Evolutionary conservation across 768 basidiomycete species (phyloP).

Genomic region (Phanerochaete sordida): DNA sequence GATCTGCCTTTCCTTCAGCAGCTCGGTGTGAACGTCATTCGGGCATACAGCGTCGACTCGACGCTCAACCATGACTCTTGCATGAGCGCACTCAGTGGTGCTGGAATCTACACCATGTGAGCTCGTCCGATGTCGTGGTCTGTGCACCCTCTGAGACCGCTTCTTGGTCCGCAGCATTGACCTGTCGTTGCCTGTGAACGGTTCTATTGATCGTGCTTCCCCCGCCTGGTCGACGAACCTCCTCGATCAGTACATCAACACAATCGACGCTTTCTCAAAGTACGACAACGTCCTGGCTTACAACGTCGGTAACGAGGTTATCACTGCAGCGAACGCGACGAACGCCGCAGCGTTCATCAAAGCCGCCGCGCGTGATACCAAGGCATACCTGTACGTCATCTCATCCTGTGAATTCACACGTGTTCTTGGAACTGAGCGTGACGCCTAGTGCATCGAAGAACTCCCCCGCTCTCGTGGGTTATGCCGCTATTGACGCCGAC

Average conservation of each 20-base stretch:
- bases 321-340: slow-evolving; percentile 49
- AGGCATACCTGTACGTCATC: slow-evolving; percentile 69
- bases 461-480: slow-evolving; percentile 71
- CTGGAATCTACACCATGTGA: slow-evolving; percentile 88
- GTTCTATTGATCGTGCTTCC: slow-evolving; percentile 69
- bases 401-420: not conserved
- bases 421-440: slow-evolving; percentile 6
- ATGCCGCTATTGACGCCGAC: slow-evolving; percentile 79
- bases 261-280: slow-evolving; percentile 75
- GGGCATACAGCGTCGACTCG: slow-evolving; percentile 85
- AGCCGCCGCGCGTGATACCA: slow-evolving; percentile 86
- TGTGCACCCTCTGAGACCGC: not conserved
- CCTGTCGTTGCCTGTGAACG: slow-evolving; percentile 79
- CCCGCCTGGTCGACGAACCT: slow-evolving; percentile 83
- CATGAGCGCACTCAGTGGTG: slow-evolving; percentile 71
- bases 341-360: slow-evolving; percentile 77
- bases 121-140: slow-evolving; percentile 23
- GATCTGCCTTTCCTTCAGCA: slow-evolving; percentile 77
- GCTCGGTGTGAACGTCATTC: slow-evolving; percentile 77
- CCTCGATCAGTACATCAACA: slow-evolving; percentile 72
- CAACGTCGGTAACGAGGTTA: slow-evolving; percentile 88
- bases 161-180: slow-evolving; percentile 62
- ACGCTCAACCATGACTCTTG: slow-evolving; percentile 82
- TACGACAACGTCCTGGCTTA: slow-evolving; percentile 89
- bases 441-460: slow-evolving; percentile 53